These are phyloP conservation scores for Chamaecrista fasciculata DNA, from an alignment of 306 rosid genomes.

Conservation along the genomic window DNA sequence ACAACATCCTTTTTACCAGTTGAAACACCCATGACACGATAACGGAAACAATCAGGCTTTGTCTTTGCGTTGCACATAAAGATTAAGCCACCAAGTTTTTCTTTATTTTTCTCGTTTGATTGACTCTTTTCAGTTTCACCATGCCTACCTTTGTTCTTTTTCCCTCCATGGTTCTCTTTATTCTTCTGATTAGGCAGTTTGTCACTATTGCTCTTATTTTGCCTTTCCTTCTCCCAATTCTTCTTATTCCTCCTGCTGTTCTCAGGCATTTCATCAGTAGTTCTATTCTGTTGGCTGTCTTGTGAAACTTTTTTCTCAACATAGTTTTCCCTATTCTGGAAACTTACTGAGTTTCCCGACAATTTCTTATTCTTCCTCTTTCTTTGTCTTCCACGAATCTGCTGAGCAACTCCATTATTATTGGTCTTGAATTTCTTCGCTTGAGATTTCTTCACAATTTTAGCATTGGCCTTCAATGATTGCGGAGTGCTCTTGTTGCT, in stretches of 20 bases:
- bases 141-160: conserved; percentile 29
- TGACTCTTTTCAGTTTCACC: conserved; percentile 30
- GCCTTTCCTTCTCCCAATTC: conserved; percentile 29
- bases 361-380: conserved; percentile 35
- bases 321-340: conserved; percentile 23
- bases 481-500: conserved; percentile 44
- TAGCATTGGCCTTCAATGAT: conserved; percentile 56
- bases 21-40: conserved; percentile 76
- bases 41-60: conserved; percentile 80
- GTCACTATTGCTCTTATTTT: conserved; percentile 18
- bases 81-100: conserved; percentile 74
- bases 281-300: conserved; percentile 13
- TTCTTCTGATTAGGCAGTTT: conserved; percentile 28
- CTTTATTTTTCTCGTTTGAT: conserved; percentile 38
- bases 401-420: conserved; percentile 25
- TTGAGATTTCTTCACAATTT: conserved; percentile 49
- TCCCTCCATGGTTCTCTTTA: conserved; percentile 27
- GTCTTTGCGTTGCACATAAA: conserved; percentile 91
- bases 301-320: conserved; percentile 12
- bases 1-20: conserved; percentile 57
- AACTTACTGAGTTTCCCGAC: conserved; percentile 26
- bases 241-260: conserved; percentile 35
- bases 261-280: conserved; percentile 27
- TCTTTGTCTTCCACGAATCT: conserved; percentile 28
- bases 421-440: conserved; percentile 31